Evolutionary conservation across 2,329 filamentous ascomycete species (phyloP).

Genomic region (Apiospora phragmitis): DNA sequence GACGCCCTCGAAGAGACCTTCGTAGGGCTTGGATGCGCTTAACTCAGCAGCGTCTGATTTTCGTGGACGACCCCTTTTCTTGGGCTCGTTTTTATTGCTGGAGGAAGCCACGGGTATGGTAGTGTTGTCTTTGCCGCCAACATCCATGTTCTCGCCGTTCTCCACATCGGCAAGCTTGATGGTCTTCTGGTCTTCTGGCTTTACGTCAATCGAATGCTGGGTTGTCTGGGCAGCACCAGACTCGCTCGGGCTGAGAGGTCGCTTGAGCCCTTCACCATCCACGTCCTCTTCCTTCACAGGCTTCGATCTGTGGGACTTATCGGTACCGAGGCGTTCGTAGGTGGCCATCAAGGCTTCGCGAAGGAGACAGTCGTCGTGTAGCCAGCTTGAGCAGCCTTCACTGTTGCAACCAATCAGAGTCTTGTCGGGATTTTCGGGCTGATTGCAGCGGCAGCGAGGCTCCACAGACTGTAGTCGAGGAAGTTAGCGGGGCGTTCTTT

Average conservation of each 20-base stretch:
- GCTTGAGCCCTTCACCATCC: slow-evolving; percentile 38
- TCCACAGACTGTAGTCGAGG: slow-evolving; percentile 46
- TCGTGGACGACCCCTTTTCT: slow-evolving; percentile 37
- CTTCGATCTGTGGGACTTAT: slow-evolving; percentile 47
- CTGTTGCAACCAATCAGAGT: slow-evolving; percentile 59
- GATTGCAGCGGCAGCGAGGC: slow-evolving; percentile 57
- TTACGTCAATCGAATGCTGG: slow-evolving; percentile 54
- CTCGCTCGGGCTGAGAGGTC: slow-evolving; percentile 53
- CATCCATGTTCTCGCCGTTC: slow-evolving; percentile 19
- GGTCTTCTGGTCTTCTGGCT: slow-evolving; percentile 39
- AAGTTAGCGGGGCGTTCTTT: slow-evolving; percentile 22
- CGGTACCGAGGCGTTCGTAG: slow-evolving; percentile 49
- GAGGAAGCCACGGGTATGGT: slow-evolving; percentile 34
- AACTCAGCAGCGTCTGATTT: slow-evolving; percentile 38
- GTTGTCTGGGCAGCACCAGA: slow-evolving; percentile 48
- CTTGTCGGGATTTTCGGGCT: slow-evolving; percentile 63
- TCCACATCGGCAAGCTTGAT: slow-evolving; percentile 37
- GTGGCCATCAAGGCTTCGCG: slow-evolving; percentile 53
- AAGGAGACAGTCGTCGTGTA: slow-evolving; percentile 64
- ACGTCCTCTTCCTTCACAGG: slow-evolving; percentile 41
- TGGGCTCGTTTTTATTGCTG: slow-evolving; percentile 21
- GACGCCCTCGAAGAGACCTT: slow-evolving; percentile 51
- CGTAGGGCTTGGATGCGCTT: slow-evolving; percentile 45
- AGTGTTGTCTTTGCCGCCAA: slow-evolving; percentile 35
- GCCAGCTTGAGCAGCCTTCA: slow-evolving; percentile 57